Evolutionary conservation across 2,329 filamentous ascomycete species (phyloP).

Genomic region (Ophiostoma ulmi): DNA sequence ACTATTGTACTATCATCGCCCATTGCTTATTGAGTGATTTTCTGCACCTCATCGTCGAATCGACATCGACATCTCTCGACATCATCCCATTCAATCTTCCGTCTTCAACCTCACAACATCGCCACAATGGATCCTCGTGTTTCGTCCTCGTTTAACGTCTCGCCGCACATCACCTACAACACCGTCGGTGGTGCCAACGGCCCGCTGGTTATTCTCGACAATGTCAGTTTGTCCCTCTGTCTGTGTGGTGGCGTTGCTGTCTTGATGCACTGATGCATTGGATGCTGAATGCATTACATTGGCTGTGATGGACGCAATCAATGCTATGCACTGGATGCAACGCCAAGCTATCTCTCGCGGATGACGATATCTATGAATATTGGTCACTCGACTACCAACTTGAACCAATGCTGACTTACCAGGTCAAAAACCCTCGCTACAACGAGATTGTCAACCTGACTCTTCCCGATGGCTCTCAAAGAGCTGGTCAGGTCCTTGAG

Average conservation of each 20-base stretch:
- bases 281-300: not conserved
- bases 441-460: conserved; percentile 98
- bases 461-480: conserved; percentile 87
- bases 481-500: conserved; percentile 93
- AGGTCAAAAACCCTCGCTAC: conserved; percentile 97
- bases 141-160: conserved; percentile 55
- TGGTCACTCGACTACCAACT: not conserved
- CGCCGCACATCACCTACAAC: conserved; percentile 79
- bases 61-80: not conserved
- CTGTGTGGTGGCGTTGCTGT: not conserved
- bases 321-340: not conserved
- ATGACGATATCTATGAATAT: not conserved
- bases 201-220: conserved; percentile 93
- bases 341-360: not conserved
- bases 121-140: conserved; percentile 52
- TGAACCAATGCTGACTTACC: conserved; percentile 21
- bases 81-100: not conserved
- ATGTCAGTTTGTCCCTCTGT: conserved; percentile 53
- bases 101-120: not conserved
- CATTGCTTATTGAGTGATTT: not conserved
- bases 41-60: not conserved
- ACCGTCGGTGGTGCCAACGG: conserved; percentile 98
- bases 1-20: not conserved
- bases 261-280: not conserved
- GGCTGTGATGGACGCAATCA: too few relatives aligned